Evolutionary conservation across 441 rosid species (phyloP).

Genomic region (Adansonia grandidieri): DNA sequence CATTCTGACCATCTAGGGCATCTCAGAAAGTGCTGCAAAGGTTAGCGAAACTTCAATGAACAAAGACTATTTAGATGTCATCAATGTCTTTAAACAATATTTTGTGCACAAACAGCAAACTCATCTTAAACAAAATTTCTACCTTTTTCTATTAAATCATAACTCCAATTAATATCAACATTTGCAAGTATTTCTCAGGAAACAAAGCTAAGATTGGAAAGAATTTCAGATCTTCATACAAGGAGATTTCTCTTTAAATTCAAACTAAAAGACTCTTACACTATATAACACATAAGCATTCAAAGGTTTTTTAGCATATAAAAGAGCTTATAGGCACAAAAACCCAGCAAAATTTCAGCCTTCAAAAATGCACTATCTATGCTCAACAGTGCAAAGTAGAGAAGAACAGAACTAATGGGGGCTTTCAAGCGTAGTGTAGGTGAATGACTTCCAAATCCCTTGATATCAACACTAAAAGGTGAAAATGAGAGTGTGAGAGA

Average conservation of each 20-base stretch:
- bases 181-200: not conserved
- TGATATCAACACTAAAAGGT: slow-evolving; percentile 16
- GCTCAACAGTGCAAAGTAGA: not conserved
- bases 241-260: slow-evolving; percentile 8
- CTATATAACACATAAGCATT: not conserved
- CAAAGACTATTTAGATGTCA: slow-evolving; percentile 17
- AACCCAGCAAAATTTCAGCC: not conserved
- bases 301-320: not conserved
- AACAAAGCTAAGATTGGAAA: slow-evolving; percentile 10
- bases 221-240: slow-evolving; percentile 1
- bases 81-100: not conserved
- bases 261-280: not conserved
- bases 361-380: not conserved
- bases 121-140: slow-evolving; percentile 3
- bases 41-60: slow-evolving; percentile 9
- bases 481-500: not conserved
- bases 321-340: slow-evolving; percentile 18
- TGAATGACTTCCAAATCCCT: slow-evolving; percentile 14
- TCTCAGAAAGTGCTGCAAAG: not conserved
- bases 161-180: not conserved
- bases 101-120: slow-evolving; percentile 4
- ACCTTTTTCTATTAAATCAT: slow-evolving; percentile 6
- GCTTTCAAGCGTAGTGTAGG: not conserved
- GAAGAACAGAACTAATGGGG: slow-evolving; percentile 12
- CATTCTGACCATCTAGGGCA: slow-evolving; percentile 3